phyloP scores from a whole-genome alignment of 768 basidiomycete species.

The Pisolithus sp. region DNA sequence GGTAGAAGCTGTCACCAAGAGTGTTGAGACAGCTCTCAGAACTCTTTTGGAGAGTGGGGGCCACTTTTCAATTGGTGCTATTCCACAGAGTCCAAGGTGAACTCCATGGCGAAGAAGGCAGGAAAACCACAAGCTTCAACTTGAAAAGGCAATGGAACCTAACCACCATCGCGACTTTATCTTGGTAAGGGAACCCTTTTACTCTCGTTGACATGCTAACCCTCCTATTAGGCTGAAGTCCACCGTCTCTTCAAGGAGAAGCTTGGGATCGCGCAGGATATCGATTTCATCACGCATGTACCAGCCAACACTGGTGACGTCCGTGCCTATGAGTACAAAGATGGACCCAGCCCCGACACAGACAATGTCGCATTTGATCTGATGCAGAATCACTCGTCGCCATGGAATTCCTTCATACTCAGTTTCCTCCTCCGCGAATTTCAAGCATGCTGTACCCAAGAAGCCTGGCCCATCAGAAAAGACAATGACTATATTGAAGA shows the following conservation, averaged over 20 bases:
- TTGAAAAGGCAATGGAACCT: too few species aligned
- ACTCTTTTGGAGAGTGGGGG: not conserved
- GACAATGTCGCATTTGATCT: conserved; percentile 4
- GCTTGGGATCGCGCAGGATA: too few species aligned
- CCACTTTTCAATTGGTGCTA: not conserved
- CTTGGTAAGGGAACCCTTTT: not conserved
- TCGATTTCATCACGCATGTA: too few species aligned
- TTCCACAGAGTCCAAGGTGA: not conserved
- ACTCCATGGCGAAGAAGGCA: not conserved
- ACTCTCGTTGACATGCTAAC: not conserved
- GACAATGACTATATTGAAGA: too few species aligned
- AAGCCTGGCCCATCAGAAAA: too few species aligned
- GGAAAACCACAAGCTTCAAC: too few species aligned
- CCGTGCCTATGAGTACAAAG: too few species aligned
- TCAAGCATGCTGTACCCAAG: too few species aligned
- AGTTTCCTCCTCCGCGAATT: too few species aligned
- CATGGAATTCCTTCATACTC: not conserved
- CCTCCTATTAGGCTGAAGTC: conserved; percentile 6
- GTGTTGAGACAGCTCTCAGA: not conserved
- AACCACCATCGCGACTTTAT: conserved; percentile 2
- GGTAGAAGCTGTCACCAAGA: not conserved
- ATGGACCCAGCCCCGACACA: too few species aligned
- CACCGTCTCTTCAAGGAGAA: conserved; percentile 8
- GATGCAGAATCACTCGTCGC: not conserved
- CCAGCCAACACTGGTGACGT: too few species aligned